These are phyloP conservation scores for Solanum hybrid DNA, from an alignment of 305 asterid species.

Conservation along the genomic window DNA sequence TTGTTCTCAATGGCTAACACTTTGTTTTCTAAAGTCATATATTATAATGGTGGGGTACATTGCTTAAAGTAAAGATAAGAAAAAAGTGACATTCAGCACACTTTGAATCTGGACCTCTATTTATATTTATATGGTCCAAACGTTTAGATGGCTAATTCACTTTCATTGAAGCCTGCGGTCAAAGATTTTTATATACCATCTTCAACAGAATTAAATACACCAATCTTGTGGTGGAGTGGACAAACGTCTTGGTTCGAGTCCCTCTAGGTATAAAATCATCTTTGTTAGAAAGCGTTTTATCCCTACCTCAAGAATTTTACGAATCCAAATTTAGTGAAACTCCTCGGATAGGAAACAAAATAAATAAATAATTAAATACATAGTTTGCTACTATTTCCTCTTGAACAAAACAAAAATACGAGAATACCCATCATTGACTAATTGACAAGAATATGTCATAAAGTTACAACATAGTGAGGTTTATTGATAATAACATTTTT, in stretches of 20 bases:
- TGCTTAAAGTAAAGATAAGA: background rate
- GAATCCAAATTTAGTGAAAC: background rate
- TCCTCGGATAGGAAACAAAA: background rate
- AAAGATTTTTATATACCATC: background rate
- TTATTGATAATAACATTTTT: background rate
- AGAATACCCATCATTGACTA: background rate
- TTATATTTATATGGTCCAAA: background rate
- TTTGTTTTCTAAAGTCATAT: background rate
- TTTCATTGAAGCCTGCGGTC: background rate
- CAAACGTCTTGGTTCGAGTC: background rate
- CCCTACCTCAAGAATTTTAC: too few species aligned
- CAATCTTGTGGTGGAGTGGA: background rate
- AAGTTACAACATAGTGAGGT: background rate
- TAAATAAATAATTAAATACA: background rate
- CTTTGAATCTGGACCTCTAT: conserved; percentile 5
- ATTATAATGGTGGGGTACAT: background rate
- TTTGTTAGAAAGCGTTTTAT: background rate
- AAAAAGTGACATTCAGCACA: background rate
- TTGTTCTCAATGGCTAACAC: background rate
- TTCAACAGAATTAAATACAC: background rate
- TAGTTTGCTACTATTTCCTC: background rate
- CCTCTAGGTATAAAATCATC: background rate
- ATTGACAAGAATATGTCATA: background rate
- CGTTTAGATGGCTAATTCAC: background rate
- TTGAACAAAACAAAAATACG: background rate